These are phyloP conservation scores for Hamamelis virginiana DNA, from an alignment of 164 flowering plant genomes.

Conservation along the genomic window DNA sequence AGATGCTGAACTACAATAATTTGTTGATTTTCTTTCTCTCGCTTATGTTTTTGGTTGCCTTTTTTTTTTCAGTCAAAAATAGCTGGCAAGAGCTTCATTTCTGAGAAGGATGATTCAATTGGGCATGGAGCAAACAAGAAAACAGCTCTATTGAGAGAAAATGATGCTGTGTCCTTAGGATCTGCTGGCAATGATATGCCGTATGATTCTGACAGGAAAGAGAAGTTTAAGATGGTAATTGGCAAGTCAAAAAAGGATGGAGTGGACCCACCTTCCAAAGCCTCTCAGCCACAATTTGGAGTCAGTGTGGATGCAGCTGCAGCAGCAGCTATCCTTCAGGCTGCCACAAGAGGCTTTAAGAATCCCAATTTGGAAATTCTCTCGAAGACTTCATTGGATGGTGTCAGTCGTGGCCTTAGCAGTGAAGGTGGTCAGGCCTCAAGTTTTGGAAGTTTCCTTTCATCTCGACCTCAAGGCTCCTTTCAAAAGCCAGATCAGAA, in stretches of 20 bases:
- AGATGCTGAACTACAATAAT: no score
- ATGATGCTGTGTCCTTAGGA: conserved; percentile 28
- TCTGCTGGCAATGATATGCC: conserved; percentile 46
- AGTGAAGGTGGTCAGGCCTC: conserved; percentile 34
- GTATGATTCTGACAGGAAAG: conserved; percentile 63
- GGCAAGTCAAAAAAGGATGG: conserved; percentile 73
- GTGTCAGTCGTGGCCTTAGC: conserved; percentile 26
- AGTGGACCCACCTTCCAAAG: conserved; percentile 49
- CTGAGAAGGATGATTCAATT: conserved; percentile 39
- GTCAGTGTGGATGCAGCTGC: conserved; percentile 56
- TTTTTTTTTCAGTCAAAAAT: conserved; percentile 53
- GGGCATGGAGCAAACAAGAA: conserved; percentile 38
- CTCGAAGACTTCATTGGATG: conserved; percentile 35
- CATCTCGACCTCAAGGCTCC: conserved; percentile 27
- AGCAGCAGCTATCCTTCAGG: conserved; percentile 91
- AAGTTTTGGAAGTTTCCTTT: conserved; percentile 24
- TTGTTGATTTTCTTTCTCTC: neutral
- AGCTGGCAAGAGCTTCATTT: conserved; percentile 30
- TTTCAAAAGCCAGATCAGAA: conserved; percentile 25
- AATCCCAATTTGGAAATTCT: conserved; percentile 44
- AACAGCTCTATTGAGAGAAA: conserved; percentile 30
- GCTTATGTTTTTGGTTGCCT: neutral
- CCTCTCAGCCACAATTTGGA: conserved; percentile 37
- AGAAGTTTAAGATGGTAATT: conserved; percentile 88
- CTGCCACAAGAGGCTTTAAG: conserved; percentile 77